A percentile compares a stretch with the other conserved stretches of the same genome.
Conservation (phyloP, 495 filamentous ascomycete species). For the Penicillium roqueforti region DNA sequence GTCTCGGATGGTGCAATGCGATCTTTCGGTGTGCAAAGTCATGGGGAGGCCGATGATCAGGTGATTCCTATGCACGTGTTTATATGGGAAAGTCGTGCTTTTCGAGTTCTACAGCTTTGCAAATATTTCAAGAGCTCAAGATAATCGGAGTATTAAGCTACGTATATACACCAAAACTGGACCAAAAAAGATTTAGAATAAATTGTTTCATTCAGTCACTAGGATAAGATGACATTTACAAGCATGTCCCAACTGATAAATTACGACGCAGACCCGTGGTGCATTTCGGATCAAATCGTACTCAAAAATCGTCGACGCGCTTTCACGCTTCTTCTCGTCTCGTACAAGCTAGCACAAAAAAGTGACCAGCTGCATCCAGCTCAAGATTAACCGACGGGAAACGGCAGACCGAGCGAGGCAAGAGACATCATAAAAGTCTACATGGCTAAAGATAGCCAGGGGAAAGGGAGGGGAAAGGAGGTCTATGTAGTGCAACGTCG, state of each 20-base stretch:
- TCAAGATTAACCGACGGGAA: slow-evolving; percentile 50
- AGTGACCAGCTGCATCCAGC: slow-evolving; percentile 46
- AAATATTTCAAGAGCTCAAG: no score
- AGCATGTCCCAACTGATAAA: slow-evolving; percentile 48
- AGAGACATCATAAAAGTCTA: slow-evolving; percentile 33
- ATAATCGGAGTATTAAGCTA: no score
- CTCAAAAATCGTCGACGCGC: slow-evolving; percentile 51
- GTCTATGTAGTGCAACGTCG: background rate
- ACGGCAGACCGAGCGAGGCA: slow-evolving; percentile 53
- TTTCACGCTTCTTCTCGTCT: slow-evolving; percentile 46
- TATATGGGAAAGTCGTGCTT: background rate
- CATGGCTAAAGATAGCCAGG: background rate
- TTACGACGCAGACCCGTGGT: slow-evolving; percentile 46
- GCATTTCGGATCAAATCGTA: slow-evolving; percentile 43
- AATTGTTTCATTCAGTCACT: background rate
- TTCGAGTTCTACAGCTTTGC: no score
- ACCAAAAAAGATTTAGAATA: background rate
- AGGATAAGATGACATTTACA: slow-evolving; percentile 3
- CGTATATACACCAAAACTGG: no score
- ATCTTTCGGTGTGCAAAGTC: slow-evolving; percentile 6
- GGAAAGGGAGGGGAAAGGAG: background rate
- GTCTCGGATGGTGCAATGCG: background rate
- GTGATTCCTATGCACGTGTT: background rate
- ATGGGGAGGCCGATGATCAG: background rate
- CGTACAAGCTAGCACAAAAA: slow-evolving; percentile 33